These are phyloP conservation scores for Periconia digitata DNA, from an alignment of 2,329 filamentous ascomycete genomes.

Conservation along the genomic window DNA sequence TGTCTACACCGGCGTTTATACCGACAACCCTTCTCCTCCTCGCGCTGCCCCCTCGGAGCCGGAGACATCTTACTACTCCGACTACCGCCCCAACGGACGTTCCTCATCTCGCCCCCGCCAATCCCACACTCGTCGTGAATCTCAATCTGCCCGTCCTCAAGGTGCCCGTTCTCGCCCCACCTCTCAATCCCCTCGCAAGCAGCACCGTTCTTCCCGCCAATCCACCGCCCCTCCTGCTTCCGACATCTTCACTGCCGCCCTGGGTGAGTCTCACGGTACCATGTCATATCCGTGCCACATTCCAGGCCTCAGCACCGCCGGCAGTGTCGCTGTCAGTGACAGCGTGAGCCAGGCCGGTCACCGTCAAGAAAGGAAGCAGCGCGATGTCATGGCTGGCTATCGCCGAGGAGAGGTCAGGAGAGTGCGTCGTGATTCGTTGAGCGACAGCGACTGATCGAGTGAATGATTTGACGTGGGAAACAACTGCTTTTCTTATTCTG, in stretches of 20 bases:
- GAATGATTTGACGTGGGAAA: not conserved
- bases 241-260: constrained; percentile 44
- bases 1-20: constrained; percentile 45
- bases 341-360: constrained; percentile 44
- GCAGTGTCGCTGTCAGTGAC: constrained; percentile 38
- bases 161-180: constrained; percentile 19
- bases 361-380: constrained; percentile 27
- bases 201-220: constrained; percentile 29
- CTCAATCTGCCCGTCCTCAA: constrained; percentile 1
- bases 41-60: constrained; percentile 26
- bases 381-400: constrained; percentile 49
- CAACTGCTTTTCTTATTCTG: not conserved
- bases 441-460: constrained; percentile 54
- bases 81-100: constrained; percentile 43
- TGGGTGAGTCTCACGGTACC: constrained; percentile 48
- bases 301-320: constrained; percentile 51
- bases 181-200: constrained; percentile 28
- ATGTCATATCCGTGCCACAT: constrained; percentile 61
- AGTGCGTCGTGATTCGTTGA: constrained; percentile 54
- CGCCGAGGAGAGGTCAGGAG: constrained; percentile 41
- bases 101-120: constrained; percentile 17
- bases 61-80: constrained; percentile 44
- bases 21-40: constrained; percentile 38
- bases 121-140: not conserved
- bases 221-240: constrained; percentile 19